phyloP scores from a whole-genome alignment of 306 rosid genomes.

The Begonia loranthoides region DNA sequence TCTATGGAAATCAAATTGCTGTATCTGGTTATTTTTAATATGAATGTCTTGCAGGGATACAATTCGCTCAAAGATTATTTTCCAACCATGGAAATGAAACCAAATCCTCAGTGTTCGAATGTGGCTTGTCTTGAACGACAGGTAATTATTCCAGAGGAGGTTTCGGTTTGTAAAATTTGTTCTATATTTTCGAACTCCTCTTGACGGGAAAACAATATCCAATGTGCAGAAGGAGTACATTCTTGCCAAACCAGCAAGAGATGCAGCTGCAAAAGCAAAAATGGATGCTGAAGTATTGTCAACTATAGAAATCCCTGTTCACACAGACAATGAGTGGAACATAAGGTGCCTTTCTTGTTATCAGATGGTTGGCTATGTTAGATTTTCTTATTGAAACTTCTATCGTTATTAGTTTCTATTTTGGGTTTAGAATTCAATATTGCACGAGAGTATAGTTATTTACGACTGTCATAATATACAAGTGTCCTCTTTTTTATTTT shows the following conservation, averaged over 20 bases:
- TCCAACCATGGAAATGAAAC: constrained; percentile 99
- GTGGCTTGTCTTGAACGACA: constrained; percentile 69
- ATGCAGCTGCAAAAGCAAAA: constrained; percentile 81
- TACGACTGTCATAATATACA: too few relatives aligned
- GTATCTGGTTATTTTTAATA: constrained; percentile 5
- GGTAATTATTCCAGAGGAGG: constrained; percentile 20
- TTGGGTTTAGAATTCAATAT: too few relatives aligned
- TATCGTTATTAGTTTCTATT: background rate
- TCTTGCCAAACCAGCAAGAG: constrained; percentile 68
- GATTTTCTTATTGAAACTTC: background rate
- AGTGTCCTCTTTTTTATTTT: constrained; percentile 17
- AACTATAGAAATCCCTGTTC: constrained; percentile 53
- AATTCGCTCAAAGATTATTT: constrained; percentile 91
- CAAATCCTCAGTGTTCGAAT: constrained; percentile 96
- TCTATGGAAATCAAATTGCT: background rate
- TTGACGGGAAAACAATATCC: constrained; percentile 6
- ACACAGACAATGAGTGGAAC: constrained; percentile 86
- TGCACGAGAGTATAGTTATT: too few relatives aligned
- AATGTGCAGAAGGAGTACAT: constrained; percentile 55
- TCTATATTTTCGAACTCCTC: background rate
- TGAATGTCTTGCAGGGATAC: constrained; percentile 59
- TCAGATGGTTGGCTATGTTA: too few relatives aligned
- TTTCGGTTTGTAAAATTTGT: background rate
- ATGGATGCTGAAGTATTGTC: constrained; percentile 51
- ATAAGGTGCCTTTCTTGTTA: constrained; percentile 51